Evolutionary conservation across 306 rosid species (phyloP).

Genomic region (Pterocarpus santalinus): DNA sequence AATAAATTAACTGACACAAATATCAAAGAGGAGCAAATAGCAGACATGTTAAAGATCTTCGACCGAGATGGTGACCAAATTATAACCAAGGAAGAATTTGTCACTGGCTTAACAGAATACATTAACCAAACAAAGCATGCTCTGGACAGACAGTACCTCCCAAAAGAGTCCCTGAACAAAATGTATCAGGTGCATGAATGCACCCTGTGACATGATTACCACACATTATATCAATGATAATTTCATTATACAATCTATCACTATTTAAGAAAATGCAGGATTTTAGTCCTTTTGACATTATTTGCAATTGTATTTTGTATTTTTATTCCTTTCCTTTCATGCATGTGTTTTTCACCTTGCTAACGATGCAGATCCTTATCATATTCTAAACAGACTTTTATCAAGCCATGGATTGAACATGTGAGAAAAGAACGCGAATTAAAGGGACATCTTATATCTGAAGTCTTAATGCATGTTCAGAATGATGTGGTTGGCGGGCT

Average conservation of each 20-base stretch:
- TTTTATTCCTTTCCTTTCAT: background rate
- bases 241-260: background rate
- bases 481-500: constrained; percentile 50
- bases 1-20: constrained; percentile 42
- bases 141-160: constrained; percentile 52
- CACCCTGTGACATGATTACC: constrained; percentile 20
- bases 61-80: constrained; percentile 61
- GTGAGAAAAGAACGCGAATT: constrained; percentile 53
- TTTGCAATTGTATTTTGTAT: background rate
- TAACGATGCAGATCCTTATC: background rate
- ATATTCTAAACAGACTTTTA: constrained; percentile 39
- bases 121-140: constrained; percentile 59
- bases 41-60: constrained; percentile 55
- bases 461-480: constrained; percentile 53
- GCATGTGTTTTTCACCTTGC: background rate
- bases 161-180: constrained; percentile 54
- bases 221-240: constrained; percentile 1
- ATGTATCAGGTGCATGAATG: constrained; percentile 49
- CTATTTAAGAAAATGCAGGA: background rate
- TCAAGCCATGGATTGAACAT: constrained; percentile 67
- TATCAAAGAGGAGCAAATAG: constrained; percentile 52
- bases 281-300: background rate
- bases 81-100: constrained; percentile 67
- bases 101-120: constrained; percentile 62
- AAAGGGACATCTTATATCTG: constrained; percentile 56